Base-by-base conservation (phyloP, 140 eudicot genomes). In the Cichorium intybus region DNA sequence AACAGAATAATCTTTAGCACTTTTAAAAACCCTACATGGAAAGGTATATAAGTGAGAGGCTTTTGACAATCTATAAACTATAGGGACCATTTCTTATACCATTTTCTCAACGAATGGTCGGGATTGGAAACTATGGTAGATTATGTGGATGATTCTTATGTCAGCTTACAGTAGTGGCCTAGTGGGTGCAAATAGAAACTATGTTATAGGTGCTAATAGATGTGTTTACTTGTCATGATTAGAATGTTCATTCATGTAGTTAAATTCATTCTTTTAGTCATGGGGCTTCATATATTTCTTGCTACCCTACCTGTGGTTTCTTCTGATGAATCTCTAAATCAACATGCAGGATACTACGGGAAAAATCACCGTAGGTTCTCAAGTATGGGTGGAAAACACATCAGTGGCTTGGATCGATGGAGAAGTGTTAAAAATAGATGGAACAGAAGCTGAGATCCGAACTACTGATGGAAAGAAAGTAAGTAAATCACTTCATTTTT, bases 341-440 rank as follows among this genome's bases (percentile, higher is more conserved):
- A 35, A 70, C 52, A 68, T 83, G 86, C 92, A 89, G 97, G 90
- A 81, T 48, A 74, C 81, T 60, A 73, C 89, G 14, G 84, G 75
- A 1, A 92, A 92, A 73, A 85, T 92, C 62, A 62, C 76, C 53
- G 86, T 81, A 60, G 95, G 98, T 23, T 70, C 87, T 77, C 93
- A 83, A 45, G 95, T 92, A 56, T 92, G 99, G 99, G 95, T 73
- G 75, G 96, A 81, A 45, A 84, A 88, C 80, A 82, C 85, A 65
- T 78, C 75, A 18, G 74, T 78, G 76, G 85, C 87, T 79, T 92
- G 99, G 99, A 76, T 92, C 56, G 96, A 88, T 57, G 99, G 99
- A 41, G 78, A 81, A 71, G 99, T 92, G 39, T 24, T 75, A 28
- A 81, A 83, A 81, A 81, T 93, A 57, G 83, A 83, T 59, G 97